A percentile compares a stretch with the other conserved stretches of the same genome.
Evolutionary conservation across 2,329 filamentous ascomycete genomes (phyloP).

Genomic region (Colletotrichum musicola): DNA sequence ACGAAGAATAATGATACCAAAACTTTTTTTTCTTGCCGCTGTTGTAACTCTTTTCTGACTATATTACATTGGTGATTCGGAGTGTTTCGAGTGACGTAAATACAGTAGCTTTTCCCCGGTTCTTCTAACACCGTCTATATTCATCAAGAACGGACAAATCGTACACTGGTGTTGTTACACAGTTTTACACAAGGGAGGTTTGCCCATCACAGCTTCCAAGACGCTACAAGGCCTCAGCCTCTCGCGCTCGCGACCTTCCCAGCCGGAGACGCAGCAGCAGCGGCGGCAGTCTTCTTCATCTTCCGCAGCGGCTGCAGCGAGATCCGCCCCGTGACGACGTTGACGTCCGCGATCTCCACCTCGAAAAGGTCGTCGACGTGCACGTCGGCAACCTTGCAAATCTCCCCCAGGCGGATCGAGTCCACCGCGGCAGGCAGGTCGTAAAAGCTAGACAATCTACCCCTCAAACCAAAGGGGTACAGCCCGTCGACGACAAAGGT

Average conservation of each 20-base stretch:
- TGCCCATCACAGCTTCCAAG: no score
- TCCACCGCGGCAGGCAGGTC: constrained; percentile 58
- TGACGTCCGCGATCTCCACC: constrained; percentile 67
- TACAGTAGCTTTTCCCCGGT: no score
- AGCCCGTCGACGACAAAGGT: constrained; percentile 60
- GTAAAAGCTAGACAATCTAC: constrained; percentile 63
- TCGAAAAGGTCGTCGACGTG: constrained; percentile 65
- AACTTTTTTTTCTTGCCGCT: neutral
- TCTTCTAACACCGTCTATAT: no score
- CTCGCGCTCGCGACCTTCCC: no score
- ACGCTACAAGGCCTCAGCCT: no score
- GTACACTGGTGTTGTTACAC: no score
- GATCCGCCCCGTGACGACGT: constrained; percentile 51
- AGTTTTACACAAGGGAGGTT: no score
- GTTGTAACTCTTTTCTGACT: no score
- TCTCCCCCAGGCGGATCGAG: constrained; percentile 51
- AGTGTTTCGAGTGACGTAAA: no score
- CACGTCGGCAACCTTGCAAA: constrained; percentile 57
- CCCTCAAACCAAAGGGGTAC: constrained; percentile 50
- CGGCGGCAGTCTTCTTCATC: neutral
- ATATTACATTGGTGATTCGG: no score
- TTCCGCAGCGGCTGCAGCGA: constrained; percentile 14
- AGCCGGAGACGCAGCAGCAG: no score
- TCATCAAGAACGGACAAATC: no score
- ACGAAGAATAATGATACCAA: neutral